A percentile compares a stretch with the other conserved stretches of the same genome.
Evolutionary conservation across 129 eudicot species (phyloP).

Genomic region (Daucus carota): DH1_v3.0 NC_030386.2:23693501-23694000

Average conservation of each 20-base stretch:
- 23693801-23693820: neutral
- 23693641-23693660: no score
- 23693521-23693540: neutral
- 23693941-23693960: constrained; percentile 15
- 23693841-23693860: neutral
- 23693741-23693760: no score
- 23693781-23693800: no score
- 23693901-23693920: constrained; percentile 24
- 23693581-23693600: neutral
- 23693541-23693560: neutral
- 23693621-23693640: no score
- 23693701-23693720: no score
- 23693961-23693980: constrained; percentile 28
- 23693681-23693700: no score
- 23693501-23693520: neutral
- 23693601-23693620: no score
- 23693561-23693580: no score
- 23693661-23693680: no score
- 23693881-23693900: neutral
- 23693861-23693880: no score
- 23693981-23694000: constrained; percentile 31
- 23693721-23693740: no score
- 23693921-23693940: constrained; percentile 37
- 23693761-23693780: no score
- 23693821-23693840: neutral